Evolutionary conservation across 2,329 filamentous ascomycete species (phyloP).

Genomic region (Alternaria hordeiaustralica): DNA sequence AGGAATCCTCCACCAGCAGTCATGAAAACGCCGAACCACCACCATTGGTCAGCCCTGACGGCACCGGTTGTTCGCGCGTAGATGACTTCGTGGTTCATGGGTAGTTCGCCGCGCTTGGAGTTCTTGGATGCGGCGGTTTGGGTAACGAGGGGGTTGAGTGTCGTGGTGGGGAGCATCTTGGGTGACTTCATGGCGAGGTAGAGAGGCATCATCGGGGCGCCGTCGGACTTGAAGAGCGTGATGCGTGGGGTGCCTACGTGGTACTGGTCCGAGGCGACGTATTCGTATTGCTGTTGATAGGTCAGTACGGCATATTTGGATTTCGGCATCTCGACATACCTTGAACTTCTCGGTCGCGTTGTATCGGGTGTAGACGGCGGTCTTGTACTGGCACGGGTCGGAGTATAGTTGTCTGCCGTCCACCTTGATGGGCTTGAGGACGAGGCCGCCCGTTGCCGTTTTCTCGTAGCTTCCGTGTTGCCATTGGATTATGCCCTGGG

Average conservation of each 20-base stretch:
- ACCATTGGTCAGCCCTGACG: slow-evolving; percentile 54
- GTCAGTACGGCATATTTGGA: not conserved
- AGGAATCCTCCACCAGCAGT: slow-evolving; percentile 57
- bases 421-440: slow-evolving; percentile 65
- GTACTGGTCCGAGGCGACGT: slow-evolving; percentile 63
- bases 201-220: slow-evolving; percentile 70
- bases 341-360: slow-evolving; percentile 69
- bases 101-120: slow-evolving; percentile 46
- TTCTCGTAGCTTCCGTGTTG: slow-evolving; percentile 71
- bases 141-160: slow-evolving; percentile 63
- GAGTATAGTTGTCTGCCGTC: slow-evolving; percentile 73
- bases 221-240: slow-evolving; percentile 69
- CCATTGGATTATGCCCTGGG: slow-evolving; percentile 72
- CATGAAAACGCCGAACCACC: slow-evolving; percentile 59
- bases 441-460: slow-evolving; percentile 64
- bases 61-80: slow-evolving; percentile 43
- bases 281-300: slow-evolving; percentile 49
- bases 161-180: slow-evolving; percentile 72
- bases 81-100: slow-evolving; percentile 51
- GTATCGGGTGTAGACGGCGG: slow-evolving; percentile 68
- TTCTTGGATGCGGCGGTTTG: slow-evolving; percentile 46
- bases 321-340: slow-evolving; percentile 48
- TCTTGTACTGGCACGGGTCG: slow-evolving; percentile 65
- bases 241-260: slow-evolving; percentile 65
- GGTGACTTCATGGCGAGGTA: slow-evolving; percentile 69